A percentile compares a stretch with the other conserved stretches of the same genome.
Conservation (phyloP, 73 alveolate genomes). For the Paraurostyla sp. region DNA sequence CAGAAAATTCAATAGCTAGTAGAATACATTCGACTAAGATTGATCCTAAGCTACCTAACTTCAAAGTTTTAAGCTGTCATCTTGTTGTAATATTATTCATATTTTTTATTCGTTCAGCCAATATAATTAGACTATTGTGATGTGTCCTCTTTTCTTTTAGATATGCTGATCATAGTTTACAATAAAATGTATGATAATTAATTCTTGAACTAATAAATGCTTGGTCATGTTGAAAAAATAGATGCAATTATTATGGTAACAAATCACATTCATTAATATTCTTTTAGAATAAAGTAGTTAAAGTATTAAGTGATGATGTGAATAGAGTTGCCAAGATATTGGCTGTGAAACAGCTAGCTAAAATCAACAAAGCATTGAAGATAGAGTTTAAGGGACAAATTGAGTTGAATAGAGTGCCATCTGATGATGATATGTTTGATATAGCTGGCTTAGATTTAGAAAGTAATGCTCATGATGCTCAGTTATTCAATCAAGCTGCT, state of each 20-base stretch:
- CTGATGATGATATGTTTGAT: constrained; percentile 52
- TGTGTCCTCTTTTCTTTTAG: constrained; percentile 26
- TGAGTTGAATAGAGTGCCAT: constrained; percentile 28
- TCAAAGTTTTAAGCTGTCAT: constrained; percentile 42
- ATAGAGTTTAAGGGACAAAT: constrained; percentile 15
- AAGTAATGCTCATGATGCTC: not conserved
- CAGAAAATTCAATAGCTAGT: constrained; percentile 24
- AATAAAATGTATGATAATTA: constrained; percentile 69
- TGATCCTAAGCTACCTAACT: constrained; percentile 57
- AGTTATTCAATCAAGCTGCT: constrained; percentile 25
- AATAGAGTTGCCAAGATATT: constrained; percentile 24
- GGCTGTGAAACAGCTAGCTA: constrained; percentile 28
- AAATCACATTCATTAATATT: not conserved
- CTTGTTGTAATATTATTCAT: constrained; percentile 15
- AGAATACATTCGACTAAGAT: constrained; percentile 38
- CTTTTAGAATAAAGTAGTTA: constrained; percentile 8
- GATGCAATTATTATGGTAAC: constrained; percentile 58
- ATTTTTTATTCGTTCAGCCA: not conserved
- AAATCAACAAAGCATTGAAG: constrained; percentile 26
- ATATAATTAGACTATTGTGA: constrained; percentile 48
- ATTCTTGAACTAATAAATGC: constrained; percentile 38
- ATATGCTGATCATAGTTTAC: constrained; percentile 56
- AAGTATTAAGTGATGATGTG: constrained; percentile 24
- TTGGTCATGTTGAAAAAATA: constrained; percentile 42
- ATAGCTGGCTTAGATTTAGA: constrained; percentile 40